Evolutionary conservation across 2,329 filamentous ascomycete species (phyloP), one percentile per base, ranked within the genome.

Genomic region (Alternaria rosae): DNA sequence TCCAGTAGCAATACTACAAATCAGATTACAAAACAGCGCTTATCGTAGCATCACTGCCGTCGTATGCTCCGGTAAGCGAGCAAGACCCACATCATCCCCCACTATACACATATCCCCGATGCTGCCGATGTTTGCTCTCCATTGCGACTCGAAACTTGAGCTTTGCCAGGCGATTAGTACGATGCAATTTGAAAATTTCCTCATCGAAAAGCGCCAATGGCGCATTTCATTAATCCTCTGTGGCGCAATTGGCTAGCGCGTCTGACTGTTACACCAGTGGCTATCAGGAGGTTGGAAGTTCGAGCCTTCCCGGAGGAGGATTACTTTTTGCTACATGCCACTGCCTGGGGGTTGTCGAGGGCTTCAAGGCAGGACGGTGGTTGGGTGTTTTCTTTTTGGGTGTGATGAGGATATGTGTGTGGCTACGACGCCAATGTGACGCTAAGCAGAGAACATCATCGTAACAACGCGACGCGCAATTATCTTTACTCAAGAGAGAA

Each of bases 191-290:
- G 25, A 4, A 2, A 4, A 44, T 23, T 30, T 32, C 11, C 6
- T 1, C 50, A 55, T 57, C 58, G 28, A 50, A 20, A 62, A 70
- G 70, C 66, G 64, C 63, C 63, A 65, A 61, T 67, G 55, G 60
- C 64, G 64, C 64, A 56, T 54, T 17, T 42, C 38, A 42, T 44
- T 35, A 64, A 73, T 79, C 77, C 77, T 78, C 78, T 76, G 75
- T 80, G 78, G 78, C 78, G 79, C 79, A 80, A 80, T 80, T 86
- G 85, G 85, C 83, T 86, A 86, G 85, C 84, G 85, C 85, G 85
- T 87, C 82, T 83, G 85, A 86, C 85, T 86, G 85, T 86, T 86
- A 86, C 60, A 55, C 32, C 9, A 52, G 58, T 66, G 52, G 64
- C 60, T 38, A 73, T 75, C 72, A 69, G 68, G 71, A 74, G 71